Evolutionary conservation across 129 eudicot genomes (phyloP).

Genomic region (Flaveria ramosissima): DNA sequence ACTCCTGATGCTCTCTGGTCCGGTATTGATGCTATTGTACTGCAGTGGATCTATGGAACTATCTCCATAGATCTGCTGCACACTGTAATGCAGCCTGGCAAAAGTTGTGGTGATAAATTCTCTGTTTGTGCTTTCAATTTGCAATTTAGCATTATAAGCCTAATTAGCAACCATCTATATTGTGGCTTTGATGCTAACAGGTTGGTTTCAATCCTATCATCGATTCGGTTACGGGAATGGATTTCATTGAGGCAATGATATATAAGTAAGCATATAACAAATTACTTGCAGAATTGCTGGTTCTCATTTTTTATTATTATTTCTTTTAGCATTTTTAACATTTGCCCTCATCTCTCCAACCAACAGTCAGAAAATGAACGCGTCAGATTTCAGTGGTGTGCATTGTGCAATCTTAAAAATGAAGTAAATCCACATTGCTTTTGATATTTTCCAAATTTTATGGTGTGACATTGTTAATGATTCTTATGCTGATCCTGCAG

Average conservation of each 20-base stretch:
- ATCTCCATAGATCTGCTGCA: too few relatives aligned
- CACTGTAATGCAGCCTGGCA: too few relatives aligned
- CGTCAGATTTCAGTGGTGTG: conserved; percentile 74
- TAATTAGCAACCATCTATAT: conserved; percentile 18
- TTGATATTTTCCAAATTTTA: not conserved
- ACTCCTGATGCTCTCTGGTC: too few relatives aligned
- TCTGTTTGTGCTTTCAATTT: not conserved
- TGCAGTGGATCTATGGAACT: too few relatives aligned
- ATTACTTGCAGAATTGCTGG: not conserved
- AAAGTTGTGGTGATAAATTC: not conserved
- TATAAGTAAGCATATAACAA: conserved; percentile 58
- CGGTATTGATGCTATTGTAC: too few relatives aligned
- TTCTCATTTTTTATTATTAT: not conserved
- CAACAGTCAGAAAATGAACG: conserved; percentile 54
- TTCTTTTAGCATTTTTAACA: not conserved
- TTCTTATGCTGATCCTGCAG: conserved; percentile 45
- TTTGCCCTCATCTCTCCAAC: conserved; percentile 3
- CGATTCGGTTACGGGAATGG: conserved; percentile 60
- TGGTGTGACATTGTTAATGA: not conserved
- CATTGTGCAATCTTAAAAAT: conserved; percentile 71
- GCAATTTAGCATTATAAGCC: not conserved
- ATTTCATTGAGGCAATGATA: conserved; percentile 74
- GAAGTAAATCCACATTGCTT: conserved; percentile 47
- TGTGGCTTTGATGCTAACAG: conserved; percentile 41
- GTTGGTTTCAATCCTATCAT: conserved; percentile 70